A percentile compares a stretch with the other conserved stretches of the same genome.
Conservation (phyloP, 2,329 filamentous ascomycete species). For the Verticillium dahliae region DNA sequence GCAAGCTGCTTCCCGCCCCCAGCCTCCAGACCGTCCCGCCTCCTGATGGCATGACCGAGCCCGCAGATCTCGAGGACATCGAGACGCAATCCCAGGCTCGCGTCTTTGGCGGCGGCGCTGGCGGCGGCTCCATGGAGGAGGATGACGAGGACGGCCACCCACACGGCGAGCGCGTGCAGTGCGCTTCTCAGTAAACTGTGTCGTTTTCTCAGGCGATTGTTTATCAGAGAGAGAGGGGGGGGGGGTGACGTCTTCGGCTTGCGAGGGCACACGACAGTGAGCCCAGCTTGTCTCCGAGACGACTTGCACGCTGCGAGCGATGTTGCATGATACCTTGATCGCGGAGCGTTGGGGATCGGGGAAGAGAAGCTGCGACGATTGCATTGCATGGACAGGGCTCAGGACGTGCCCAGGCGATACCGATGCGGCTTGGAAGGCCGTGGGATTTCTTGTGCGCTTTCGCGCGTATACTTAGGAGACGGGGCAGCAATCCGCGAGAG, state of each 20-base stretch:
- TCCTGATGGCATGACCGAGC: slow-evolving; percentile 82
- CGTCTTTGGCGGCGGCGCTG: slow-evolving; percentile 53
- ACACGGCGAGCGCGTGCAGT: slow-evolving; percentile 76
- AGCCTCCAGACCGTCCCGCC: slow-evolving; percentile 60
- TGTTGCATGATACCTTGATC: not conserved
- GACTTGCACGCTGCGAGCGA: not conserved
- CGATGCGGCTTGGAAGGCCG: not conserved
- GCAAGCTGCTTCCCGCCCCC: slow-evolving; percentile 74
- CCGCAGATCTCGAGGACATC: slow-evolving; percentile 78
- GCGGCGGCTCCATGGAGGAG: slow-evolving; percentile 56
- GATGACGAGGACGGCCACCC: slow-evolving; percentile 72
- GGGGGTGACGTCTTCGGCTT: not conserved
- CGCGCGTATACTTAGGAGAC: not conserved
- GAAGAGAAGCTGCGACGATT: not conserved
- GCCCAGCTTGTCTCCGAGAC: not conserved
- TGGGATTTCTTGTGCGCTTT: not conserved
- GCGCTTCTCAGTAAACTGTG: slow-evolving; percentile 69
- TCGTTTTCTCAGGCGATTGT: not conserved
- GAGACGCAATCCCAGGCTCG: slow-evolving; percentile 62
- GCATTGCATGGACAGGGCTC: not conserved
- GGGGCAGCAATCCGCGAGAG: not conserved
- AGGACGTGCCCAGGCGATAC: not conserved
- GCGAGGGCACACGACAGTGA: not conserved
- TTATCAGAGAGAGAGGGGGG: not conserved
- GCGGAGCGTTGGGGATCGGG: not conserved